Percentiles rank a stretch among this genome's conserved stretches.
These are phyloP conservation scores for Cyclospora cayetanensis DNA, from an alignment of 169 alveolate species.

Conservation along the genomic window DNA sequence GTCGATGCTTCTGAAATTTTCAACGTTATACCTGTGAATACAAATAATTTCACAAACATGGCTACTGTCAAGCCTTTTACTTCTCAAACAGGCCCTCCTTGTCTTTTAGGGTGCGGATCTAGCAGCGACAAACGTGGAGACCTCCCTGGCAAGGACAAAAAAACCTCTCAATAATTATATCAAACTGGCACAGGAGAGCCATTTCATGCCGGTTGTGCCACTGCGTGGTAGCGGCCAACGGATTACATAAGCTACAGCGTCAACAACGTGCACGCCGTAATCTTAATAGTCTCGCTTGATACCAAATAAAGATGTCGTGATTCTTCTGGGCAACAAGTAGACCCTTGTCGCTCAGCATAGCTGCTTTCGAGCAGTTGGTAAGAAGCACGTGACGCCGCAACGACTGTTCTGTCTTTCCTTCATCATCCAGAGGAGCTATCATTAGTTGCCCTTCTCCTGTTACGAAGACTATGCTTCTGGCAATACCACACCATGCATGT, in stretches of 20 bases:
- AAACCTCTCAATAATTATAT: too few relatives aligned
- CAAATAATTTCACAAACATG: too few relatives aligned
- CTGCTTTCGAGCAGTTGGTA: slow-evolving; percentile 13
- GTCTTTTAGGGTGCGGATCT: too few relatives aligned
- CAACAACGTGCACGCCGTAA: too few relatives aligned
- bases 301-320: not conserved
- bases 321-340: slow-evolving; percentile 20
- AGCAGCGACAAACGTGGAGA: too few relatives aligned
- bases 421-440: not conserved
- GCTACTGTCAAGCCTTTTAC: too few relatives aligned
- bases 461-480: not conserved
- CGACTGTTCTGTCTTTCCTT: not conserved
- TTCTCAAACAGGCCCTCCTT: too few relatives aligned
- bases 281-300: not conserved
- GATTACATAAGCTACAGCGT: too few relatives aligned
- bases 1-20: not conserved
- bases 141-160: too few relatives aligned
- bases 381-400: not conserved
- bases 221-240: too few relatives aligned
- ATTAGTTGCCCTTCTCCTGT: not conserved
- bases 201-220: too few relatives aligned
- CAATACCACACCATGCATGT: not conserved
- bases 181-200: too few relatives aligned
- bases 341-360: not conserved
- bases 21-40: slow-evolving; percentile 15